Conservation (phyloP, 2,329 filamentous ascomycete genomes). For the Colletotrichum orchidophilum region DNA sequence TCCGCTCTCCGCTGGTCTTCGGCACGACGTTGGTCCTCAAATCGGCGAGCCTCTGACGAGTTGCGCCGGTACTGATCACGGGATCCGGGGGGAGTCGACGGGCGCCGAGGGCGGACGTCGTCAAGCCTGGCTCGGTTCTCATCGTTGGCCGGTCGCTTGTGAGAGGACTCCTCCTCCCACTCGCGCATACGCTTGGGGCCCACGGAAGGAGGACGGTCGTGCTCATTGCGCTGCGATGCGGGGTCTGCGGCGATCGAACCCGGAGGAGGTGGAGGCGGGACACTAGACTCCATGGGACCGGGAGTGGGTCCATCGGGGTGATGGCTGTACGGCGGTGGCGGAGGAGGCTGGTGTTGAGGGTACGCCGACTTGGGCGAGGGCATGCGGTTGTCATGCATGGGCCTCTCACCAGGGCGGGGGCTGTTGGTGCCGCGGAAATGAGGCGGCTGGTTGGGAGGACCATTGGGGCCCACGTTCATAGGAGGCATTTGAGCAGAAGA, state of each 20-base stretch:
- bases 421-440: conserved; percentile 78
- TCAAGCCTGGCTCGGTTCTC: conserved; percentile 88
- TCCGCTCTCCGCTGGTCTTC: conserved; percentile 63
- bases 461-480: conserved; percentile 49
- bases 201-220: conserved; percentile 82
- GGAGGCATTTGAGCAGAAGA: conserved; percentile 49
- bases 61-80: conserved; percentile 77
- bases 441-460: conserved; percentile 66
- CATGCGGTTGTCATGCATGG: conserved; percentile 83
- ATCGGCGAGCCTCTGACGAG: conserved; percentile 76
- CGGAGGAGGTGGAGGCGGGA: conserved; percentile 69
- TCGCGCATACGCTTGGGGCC: conserved; percentile 87
- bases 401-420: conserved; percentile 84
- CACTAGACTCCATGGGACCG: conserved; percentile 73
- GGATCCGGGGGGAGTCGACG: conserved; percentile 71
- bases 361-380: conserved; percentile 92
- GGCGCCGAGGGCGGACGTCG: conserved; percentile 82
- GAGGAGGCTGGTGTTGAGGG: conserved; percentile 73
- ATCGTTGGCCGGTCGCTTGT: conserved; percentile 89
- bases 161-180: conserved; percentile 85
- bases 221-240: conserved; percentile 66
- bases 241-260: conserved; percentile 70
- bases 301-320: conserved; percentile 70
- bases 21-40: conserved; percentile 69
- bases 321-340: conserved; percentile 68